phyloP scores from a whole-genome alignment of 31 red algal genomes.

The Odonthalia washingtoniensis region DNA sequence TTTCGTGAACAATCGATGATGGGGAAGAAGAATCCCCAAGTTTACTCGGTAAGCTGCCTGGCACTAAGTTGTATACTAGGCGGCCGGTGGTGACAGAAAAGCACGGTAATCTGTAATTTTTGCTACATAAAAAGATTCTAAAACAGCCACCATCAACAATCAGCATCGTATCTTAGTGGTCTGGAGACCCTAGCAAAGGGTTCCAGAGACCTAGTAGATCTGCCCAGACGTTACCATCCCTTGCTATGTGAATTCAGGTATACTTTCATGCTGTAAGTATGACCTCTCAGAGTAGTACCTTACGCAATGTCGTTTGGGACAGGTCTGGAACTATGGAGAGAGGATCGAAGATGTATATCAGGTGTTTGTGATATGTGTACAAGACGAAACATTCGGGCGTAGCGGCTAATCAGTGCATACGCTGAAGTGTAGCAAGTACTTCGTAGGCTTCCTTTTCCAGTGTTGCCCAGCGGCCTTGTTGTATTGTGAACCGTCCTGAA shows the following conservation, averaged over 20 bases:
- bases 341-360: constrained; percentile 4
- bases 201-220: too few species aligned
- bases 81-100: too few species aligned
- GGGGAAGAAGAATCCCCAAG: too few species aligned
- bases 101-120: too few species aligned
- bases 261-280: background rate
- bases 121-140: too few species aligned
- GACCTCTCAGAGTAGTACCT: background rate
- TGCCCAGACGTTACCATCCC: constrained; percentile 2
- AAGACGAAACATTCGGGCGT: background rate
- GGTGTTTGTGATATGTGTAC: background rate
- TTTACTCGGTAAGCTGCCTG: too few species aligned
- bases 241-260: background rate
- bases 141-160: too few species aligned
- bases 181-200: too few species aligned
- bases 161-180: too few species aligned
- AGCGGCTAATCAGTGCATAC: background rate
- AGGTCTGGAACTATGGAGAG: constrained; percentile 6
- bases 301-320: background rate
- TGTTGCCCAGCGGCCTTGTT: background rate
- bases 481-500: background rate
- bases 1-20: too few species aligned
- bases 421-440: background rate
- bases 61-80: too few species aligned
- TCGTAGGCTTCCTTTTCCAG: background rate